These are phyloP conservation scores for Saprolegnia diclina DNA, from an alignment of 352 stramenopile genomes.

Conservation along the genomic window DNA sequence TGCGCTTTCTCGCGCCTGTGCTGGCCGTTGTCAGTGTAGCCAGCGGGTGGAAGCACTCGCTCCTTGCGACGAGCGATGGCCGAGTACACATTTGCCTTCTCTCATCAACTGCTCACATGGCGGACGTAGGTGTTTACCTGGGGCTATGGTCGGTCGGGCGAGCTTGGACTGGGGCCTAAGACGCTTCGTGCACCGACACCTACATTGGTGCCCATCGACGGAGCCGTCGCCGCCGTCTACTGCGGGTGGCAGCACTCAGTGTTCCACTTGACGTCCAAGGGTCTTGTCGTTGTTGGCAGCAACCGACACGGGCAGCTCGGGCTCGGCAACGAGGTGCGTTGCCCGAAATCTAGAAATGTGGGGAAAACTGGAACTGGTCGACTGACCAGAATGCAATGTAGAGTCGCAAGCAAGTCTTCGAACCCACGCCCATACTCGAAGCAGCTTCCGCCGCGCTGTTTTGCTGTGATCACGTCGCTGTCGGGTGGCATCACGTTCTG, in stretches of 20 bases:
- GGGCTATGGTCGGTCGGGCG: conserved; percentile 62
- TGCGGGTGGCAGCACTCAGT: conserved; percentile 81
- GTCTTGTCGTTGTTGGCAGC: conserved; percentile 35
- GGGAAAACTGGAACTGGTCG: no score
- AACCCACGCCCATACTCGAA: no score
- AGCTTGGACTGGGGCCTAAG: conserved; percentile 51
- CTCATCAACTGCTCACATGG: not conserved
- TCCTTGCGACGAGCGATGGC: conserved; percentile 44
- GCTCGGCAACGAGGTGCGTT: conserved; percentile 2
- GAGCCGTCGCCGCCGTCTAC: conserved; percentile 36
- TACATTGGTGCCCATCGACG: conserved; percentile 31
- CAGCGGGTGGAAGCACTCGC: conserved; percentile 79
- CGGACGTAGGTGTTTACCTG: conserved; percentile 44
- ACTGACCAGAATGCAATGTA: no score
- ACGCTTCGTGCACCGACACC: conserved; percentile 32
- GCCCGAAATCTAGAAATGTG: no score
- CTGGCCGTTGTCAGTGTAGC: conserved; percentile 44
- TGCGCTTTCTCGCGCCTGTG: no score
- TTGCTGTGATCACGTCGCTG: conserved; percentile 34
- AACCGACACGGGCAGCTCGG: conserved; percentile 77
- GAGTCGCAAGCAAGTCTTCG: no score
- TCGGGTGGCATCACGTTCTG: conserved; percentile 76
- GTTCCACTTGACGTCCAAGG: conserved; percentile 29
- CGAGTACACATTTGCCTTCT: conserved; percentile 1
- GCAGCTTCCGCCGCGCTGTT: no score